phyloP scores from a whole-genome alignment of 2,329 filamentous ascomycete species.

The Endoconidiophora laricicola region DNA sequence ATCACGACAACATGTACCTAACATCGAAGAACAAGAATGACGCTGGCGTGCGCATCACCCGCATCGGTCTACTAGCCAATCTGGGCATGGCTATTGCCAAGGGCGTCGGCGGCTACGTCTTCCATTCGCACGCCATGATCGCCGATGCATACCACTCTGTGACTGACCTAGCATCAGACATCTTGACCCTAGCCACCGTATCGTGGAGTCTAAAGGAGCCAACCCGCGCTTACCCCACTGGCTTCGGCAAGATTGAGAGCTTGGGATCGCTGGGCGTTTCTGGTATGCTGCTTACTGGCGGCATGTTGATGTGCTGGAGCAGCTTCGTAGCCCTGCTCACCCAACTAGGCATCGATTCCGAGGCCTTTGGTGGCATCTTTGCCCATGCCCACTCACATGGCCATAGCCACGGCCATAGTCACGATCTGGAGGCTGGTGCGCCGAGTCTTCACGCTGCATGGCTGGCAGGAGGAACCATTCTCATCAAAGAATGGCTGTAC shows the following conservation, averaged over 20 bases:
- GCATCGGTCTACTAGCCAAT: slow-evolving; percentile 55
- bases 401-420: slow-evolving; percentile 42
- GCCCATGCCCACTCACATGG: slow-evolving; percentile 44
- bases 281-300: slow-evolving; percentile 73
- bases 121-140: slow-evolving; percentile 85
- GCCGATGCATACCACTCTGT: slow-evolving; percentile 93
- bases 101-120: slow-evolving; percentile 78
- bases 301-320: slow-evolving; percentile 80
- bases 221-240: slow-evolving; percentile 66
- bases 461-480: slow-evolving; percentile 77
- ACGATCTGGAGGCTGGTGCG: slow-evolving; percentile 22
- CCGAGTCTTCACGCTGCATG: slow-evolving; percentile 90
- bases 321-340: slow-evolving; percentile 29
- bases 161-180: slow-evolving; percentile 85
- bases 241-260: slow-evolving; percentile 96
- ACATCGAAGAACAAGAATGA: slow-evolving; percentile 71
- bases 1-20: slow-evolving; percentile 82
- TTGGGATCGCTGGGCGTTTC: slow-evolving; percentile 87
- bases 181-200: slow-evolving; percentile 86
- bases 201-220: slow-evolving; percentile 83
- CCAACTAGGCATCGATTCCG: slow-evolving; percentile 13
- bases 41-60: slow-evolving; percentile 45
- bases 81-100: slow-evolving; percentile 88
- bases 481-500: slow-evolving; percentile 94
- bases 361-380: slow-evolving; percentile 46